Percentiles rank a stretch among this genome's conserved stretches.
These are phyloP conservation scores for Blastomyces gilchristii DNA, from an alignment of 2,329 filamentous ascomycete genomes.

Conservation along the genomic window DNA sequence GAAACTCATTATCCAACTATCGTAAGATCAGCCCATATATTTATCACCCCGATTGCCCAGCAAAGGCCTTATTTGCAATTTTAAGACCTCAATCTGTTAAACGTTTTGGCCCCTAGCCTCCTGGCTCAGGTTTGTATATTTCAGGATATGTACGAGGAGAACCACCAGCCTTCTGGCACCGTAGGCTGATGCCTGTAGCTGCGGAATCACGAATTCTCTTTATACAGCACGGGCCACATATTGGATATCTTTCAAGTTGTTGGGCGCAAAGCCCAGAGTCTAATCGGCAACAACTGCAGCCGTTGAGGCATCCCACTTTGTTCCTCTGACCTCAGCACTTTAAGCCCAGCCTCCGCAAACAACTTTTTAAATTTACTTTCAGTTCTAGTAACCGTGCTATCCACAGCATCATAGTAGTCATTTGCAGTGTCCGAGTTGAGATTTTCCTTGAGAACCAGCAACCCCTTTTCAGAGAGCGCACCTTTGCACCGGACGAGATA, in stretches of 20 bases:
- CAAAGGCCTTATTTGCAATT: background rate
- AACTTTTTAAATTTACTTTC: conserved; percentile 61
- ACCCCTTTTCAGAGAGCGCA: conserved; percentile 35
- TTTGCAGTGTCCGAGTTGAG: conserved; percentile 44
- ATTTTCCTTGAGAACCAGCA: conserved; percentile 75
- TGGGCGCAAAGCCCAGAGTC: conserved; percentile 61
- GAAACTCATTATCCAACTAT: background rate
- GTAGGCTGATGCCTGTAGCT: background rate
- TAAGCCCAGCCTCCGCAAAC: conserved; percentile 59
- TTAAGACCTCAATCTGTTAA: background rate
- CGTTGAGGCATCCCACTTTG: conserved; percentile 60
- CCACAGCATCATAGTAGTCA: conserved; percentile 65
- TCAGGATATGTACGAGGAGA: background rate
- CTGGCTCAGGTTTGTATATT: background rate
- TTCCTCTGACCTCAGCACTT: conserved; percentile 58
- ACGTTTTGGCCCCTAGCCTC: background rate
- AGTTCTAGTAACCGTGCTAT: conserved; percentile 67
- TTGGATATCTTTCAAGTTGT: background rate
- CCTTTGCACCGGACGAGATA: conserved; percentile 55
- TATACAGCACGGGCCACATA: background rate
- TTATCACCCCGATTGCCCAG: background rate
- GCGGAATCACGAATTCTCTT: background rate
- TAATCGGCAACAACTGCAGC: conserved; percentile 58
- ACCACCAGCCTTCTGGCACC: too few relatives aligned
- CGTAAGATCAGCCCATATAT: background rate